Evolutionary conservation across 495 filamentous ascomycete genomes (phyloP), one percentile per base, ranked within the genome.

Genomic region (Neurospora sp.): DNA sequence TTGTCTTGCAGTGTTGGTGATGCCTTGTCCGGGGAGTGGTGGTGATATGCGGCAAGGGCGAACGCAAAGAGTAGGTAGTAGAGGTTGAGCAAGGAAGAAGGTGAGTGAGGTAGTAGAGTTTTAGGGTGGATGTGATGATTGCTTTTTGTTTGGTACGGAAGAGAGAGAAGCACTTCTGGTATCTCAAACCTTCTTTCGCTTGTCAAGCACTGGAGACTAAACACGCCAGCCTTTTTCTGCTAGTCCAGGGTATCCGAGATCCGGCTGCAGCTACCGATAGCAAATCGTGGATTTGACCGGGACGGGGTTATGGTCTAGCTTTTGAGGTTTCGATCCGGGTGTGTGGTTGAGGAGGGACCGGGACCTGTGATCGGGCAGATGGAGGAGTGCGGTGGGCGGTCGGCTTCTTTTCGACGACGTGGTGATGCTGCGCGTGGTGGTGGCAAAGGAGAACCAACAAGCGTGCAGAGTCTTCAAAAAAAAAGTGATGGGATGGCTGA

Each of bases 171-270:
- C 76, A 78, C 75, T 75, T 66, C 73, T 77, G 76, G 75, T 79
- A 76, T 74, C 80, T 79, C 79, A 81, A 81, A 81, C 80, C 80
- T 81, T 66, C 54, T 66, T 66, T 79, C 77, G 77, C 77, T 74
- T 73, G 77, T 77, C 78, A 78, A 80, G 75, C 76, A 42, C 70
- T 71, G 73, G 73, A 76, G 12, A 62, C 54, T 31, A 62, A 31
- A 76, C 76, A 77, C 73, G 73, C 73, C 72, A 44, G 27, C 69
- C 69, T 71, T 75, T 74, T 69, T 46, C 62, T 59, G 48, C 54
- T 66, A 66, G 14, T 18, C 27, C 14, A 18, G 54, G 6, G 27
- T 66, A 35, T 66, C 54, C 54, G 54, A 66, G 54, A 66, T 66
- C 54, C 54, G 54, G 54, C 31, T 66, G 54, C 27, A 66, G 54